Evolutionary conservation across 1,139 yeast genomes (phyloP), one percentile per base, ranked within the genome.

Genomic region (Suhomyces guaymorum): DNA sequence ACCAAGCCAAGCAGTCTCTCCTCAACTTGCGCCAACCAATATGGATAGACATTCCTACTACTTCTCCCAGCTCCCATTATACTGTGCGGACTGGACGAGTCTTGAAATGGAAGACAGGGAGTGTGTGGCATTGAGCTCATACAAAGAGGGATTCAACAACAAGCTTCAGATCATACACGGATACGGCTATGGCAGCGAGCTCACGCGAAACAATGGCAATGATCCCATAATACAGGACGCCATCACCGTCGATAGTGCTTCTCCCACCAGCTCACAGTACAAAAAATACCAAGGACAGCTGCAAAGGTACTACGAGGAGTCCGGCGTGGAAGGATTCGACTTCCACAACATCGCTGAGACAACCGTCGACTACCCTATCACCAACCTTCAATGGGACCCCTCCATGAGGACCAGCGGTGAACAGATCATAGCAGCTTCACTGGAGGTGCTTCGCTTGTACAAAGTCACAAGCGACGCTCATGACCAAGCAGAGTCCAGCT

Each of bases 331-430:
- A 35, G 74, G 75, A 4, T 68, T 70, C 47, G 69, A 70, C 38
- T 77, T 81, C 56, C 53, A 54, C 30, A 64, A 64, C 32, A 66
- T 68, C 2, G 67, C 80, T n/a, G 89, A 82, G 41, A 59, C 70
- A 7, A 55, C 59, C 13, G 71, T 81, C 9, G 78, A 78, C 35
- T 78, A 80, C 46, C 95, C 95, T 0, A 66, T 80, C 4, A 84
- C 95, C 0, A 73, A 75, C 39, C 51, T 84, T 24, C 81, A 77
- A 47, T 85, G 94, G 94, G 88, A 82, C 48, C 90, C 92, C 35
- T 48, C 54, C 15, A 57, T 62, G 59, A 44, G 37, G 28, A 38
- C 42, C 26, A 40, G 42, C 33, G 59, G 70, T 4, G 48, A 47
- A 15, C 71, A 73, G 41, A 58, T 80, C 37, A 56, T 86, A 27